Percentiles rank a stretch among this genome's conserved stretches.
phyloP scores from a whole-genome alignment of 2,329 filamentous ascomycete species.

The Neospermospora avenae region DNA sequence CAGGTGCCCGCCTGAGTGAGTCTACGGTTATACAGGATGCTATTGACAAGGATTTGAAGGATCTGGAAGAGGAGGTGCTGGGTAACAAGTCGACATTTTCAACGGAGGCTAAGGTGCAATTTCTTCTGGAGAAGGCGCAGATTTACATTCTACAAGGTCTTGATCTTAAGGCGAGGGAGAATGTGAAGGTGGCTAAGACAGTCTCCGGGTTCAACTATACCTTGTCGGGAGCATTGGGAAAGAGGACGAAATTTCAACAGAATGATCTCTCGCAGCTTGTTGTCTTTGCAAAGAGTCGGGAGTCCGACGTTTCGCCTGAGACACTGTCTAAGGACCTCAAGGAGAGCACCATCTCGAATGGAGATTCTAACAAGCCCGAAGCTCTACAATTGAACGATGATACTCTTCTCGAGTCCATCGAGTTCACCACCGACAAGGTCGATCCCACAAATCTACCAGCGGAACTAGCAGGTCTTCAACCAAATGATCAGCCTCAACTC shows the following conservation, averaged over 20 bases:
- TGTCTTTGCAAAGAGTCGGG: slow-evolving; percentile 76
- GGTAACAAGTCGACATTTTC: slow-evolving; percentile 38
- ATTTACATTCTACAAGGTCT: slow-evolving; percentile 81
- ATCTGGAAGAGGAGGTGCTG: slow-evolving; percentile 44
- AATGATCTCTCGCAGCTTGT: slow-evolving; percentile 84
- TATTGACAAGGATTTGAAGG: slow-evolving; percentile 57
- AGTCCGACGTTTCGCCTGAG: slow-evolving; percentile 16
- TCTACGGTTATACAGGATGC: slow-evolving; percentile 55
- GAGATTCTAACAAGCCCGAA: slow-evolving; percentile 50
- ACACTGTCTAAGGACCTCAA: slow-evolving; percentile 21
- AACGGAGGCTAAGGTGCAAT: slow-evolving; percentile 58
- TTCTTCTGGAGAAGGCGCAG: slow-evolving; percentile 77
- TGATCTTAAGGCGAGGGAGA: slow-evolving; percentile 69
- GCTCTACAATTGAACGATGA: slow-evolving; percentile 85
- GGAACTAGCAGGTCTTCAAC: slow-evolving; percentile 62
- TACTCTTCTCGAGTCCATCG: slow-evolving; percentile 83
- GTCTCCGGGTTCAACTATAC: slow-evolving; percentile 74
- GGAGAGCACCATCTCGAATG: slow-evolving; percentile 19
- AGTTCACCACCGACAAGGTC: slow-evolving; percentile 56
- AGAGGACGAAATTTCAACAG: slow-evolving; percentile 76
- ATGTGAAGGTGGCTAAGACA: slow-evolving; percentile 64
- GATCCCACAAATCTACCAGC: slow-evolving; percentile 52
- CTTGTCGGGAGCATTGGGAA: slow-evolving; percentile 82
- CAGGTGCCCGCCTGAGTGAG: slow-evolving; percentile 44
- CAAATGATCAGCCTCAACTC: slow-evolving; percentile 78